These are phyloP conservation scores for Graphilbum fragrans DNA, from an alignment of 2,329 filamentous ascomycete species.

Conservation along the genomic window DNA sequence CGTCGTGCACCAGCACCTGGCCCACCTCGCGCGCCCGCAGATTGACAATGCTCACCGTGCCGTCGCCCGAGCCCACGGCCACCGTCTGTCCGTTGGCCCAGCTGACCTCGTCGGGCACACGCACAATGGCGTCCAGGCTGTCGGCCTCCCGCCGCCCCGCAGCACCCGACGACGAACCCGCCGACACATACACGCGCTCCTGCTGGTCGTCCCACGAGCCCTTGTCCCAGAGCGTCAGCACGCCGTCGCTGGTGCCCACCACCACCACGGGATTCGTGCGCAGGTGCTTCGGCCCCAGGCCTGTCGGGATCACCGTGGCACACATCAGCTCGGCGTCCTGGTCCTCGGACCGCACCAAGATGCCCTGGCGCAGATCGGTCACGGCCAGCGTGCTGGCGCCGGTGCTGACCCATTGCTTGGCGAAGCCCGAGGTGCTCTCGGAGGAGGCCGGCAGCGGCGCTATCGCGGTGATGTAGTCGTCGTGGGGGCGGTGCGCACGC, in stretches of 20 bases:
- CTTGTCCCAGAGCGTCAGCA: constrained; percentile 87
- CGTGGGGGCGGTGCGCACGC: constrained; percentile 76
- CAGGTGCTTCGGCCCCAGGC: constrained; percentile 55
- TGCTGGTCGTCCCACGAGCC: constrained; percentile 94
- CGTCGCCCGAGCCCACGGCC: constrained; percentile 72
- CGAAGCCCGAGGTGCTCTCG: constrained; percentile 74
- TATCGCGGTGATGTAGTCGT: constrained; percentile 85
- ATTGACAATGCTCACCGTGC: constrained; percentile 64
- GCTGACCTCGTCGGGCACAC: constrained; percentile 59
- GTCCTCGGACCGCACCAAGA: constrained; percentile 81
- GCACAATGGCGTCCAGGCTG: constrained; percentile 65
- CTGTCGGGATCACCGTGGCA: constrained; percentile 58
- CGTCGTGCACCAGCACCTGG: constrained; percentile 61
- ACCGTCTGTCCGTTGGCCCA: constrained; percentile 55
- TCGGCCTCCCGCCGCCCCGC: constrained; percentile 47
- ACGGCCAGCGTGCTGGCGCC: constrained; percentile 85
- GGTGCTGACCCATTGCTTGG: constrained; percentile 91
- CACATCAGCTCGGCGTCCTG: constrained; percentile 91
- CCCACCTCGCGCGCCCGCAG: constrained; percentile 63
- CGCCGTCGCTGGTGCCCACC: constrained; percentile 62
- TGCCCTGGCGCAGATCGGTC: constrained; percentile 76
- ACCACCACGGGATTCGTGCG: constrained; percentile 64
- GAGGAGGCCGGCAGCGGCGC: constrained; percentile 69
- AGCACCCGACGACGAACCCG: constrained; percentile 21
- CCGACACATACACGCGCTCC: constrained; percentile 70